A percentile compares a stretch with the other conserved stretches of the same genome.
phyloP scores from a whole-genome alignment of 2,329 filamentous ascomycete species.

The Cladophialophora chaetospira region DNA sequence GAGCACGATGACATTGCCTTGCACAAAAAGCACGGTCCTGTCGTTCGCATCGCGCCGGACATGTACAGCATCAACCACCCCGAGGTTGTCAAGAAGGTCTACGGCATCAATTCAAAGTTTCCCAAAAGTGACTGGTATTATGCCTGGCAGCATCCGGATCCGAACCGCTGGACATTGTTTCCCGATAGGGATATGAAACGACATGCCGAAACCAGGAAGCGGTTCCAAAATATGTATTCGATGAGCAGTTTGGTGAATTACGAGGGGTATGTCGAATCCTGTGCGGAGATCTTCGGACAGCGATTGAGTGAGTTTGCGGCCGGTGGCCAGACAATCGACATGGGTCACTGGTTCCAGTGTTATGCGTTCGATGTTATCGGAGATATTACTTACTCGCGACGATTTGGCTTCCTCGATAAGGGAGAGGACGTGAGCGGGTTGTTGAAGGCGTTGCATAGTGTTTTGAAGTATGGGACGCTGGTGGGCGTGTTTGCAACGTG shows the following conservation, averaged over 20 bases:
- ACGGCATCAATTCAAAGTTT: constrained; percentile 29
- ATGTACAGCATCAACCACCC: constrained; percentile 31
- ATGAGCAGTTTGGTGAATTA: constrained; percentile 54
- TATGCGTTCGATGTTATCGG: constrained; percentile 75
- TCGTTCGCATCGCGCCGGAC: constrained; percentile 30
- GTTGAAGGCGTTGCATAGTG: constrained; percentile 39
- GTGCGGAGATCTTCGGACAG: constrained; percentile 45
- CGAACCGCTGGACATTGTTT: constrained; percentile 58
- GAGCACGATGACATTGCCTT: constrained; percentile 38
- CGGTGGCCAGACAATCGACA: constrained; percentile 39
- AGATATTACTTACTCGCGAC: constrained; percentile 55
- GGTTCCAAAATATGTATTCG: constrained; percentile 50
- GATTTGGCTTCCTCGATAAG: constrained; percentile 73
- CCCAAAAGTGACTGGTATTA: constrained; percentile 39
- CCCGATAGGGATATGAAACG: constrained; percentile 73
- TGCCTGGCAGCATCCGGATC: constrained; percentile 66
- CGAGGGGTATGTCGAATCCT: constrained; percentile 54
- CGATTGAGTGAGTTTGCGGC: constrained; percentile 44
- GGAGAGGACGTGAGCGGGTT: constrained; percentile 67
- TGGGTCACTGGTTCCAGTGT: constrained; percentile 67
- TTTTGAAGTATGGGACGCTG: constrained; percentile 43
- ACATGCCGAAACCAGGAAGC: constrained; percentile 68
- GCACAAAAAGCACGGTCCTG: constrained; percentile 28
- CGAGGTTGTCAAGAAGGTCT: constrained; percentile 31
- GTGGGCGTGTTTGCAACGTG: constrained; percentile 47